Base-by-base conservation (phyloP, 1,139 yeast species). In the Yamadazyma aaseri region DNA sequence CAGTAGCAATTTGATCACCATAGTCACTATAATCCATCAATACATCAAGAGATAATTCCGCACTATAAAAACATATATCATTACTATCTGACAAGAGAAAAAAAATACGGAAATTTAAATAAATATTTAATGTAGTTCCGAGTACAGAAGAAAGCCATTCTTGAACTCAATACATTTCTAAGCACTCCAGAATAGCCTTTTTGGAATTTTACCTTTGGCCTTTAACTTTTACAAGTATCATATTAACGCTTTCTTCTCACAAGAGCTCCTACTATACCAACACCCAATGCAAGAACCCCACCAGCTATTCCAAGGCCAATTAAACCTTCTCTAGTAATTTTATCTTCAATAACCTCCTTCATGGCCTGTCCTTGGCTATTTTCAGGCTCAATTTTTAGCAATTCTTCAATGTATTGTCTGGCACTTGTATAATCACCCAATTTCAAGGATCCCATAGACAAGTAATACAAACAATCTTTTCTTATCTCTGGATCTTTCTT, bases 221-320 rank as follows among this genome's bases (percentile, higher is more conserved):
- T n/a, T n/a, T n/a, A n/a, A n/a, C n/a, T n/a, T n/a, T n/a, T n/a
- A n/a, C n/a, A n/a, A n/a, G n/a, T n/a, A n/a, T n/a, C n/a, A n/a
- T n/a, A n/a, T 22, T 21, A 32, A 17, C 35, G 32, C 49, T 61
- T 65, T 40, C 53, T 62, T 38, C 73, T 65, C 50, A 81, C 53
- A 26, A 82, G 53, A 2, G 83, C 71, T 1, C 89, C 84, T 9
- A 80, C 56, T 7, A 65, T 61, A 0, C 92, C 87, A 1, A 90
- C 82, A 1, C 92, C 92, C 1, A 86, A 72, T 0, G 97, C 97
- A 38, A 89, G 67, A 2, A 79, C 79, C 17, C 96, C 95, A 12
- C 95, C 86, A 0, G 87, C 82, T 26, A 92, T 69, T 0, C 96
- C 96, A 36, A 90, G 65, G 1, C 97, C 97, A 44, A 87, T 78